Evolutionary conservation across 345 rosid species (phyloP).

Genomic region (Gossypium stocksii): DNA sequence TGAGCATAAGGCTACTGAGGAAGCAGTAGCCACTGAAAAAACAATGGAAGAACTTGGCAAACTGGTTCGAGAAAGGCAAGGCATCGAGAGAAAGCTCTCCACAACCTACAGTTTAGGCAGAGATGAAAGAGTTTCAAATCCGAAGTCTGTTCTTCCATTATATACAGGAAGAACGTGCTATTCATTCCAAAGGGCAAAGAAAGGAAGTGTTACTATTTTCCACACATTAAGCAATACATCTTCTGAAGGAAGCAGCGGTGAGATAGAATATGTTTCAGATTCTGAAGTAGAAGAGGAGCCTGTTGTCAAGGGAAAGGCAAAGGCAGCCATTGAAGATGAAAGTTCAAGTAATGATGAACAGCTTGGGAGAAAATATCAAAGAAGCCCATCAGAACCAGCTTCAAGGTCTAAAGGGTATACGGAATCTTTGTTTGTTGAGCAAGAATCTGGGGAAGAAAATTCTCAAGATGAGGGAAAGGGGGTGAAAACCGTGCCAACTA

Average conservation of each 20-base stretch:
- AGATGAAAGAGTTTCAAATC: conserved; percentile 31
- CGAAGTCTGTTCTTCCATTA: conserved; percentile 48
- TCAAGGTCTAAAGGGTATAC: conserved; percentile 22
- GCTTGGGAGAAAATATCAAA: background rate
- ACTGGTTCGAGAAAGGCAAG: conserved; percentile 48
- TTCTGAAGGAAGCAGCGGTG: conserved; percentile 39
- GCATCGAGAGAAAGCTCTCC: conserved; percentile 59
- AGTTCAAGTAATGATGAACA: conserved; percentile 32
- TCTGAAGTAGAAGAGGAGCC: conserved; percentile 17
- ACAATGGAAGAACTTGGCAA: conserved; percentile 36
- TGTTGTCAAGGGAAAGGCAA: conserved; percentile 26
- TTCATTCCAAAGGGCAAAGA: conserved; percentile 44
- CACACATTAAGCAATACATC: conserved; percentile 40
- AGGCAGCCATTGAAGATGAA: conserved; percentile 25
- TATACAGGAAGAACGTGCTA: conserved; percentile 45
- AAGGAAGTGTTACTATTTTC: conserved; percentile 40
- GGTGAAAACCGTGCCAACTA: conserved; percentile 22
- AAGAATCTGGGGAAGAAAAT: conserved; percentile 8
- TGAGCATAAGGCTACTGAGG: conserved; percentile 42
- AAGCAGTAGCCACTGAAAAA: conserved; percentile 34
- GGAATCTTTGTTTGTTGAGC: conserved; percentile 18
- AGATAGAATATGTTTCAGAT: conserved; percentile 16
- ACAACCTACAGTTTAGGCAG: conserved; percentile 79
- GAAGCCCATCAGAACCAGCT: conserved; percentile 31
- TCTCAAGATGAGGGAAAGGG: conserved; percentile 6